Conservation (phyloP, 257 asterid genomes). For the Solanum etuberosum region DNA sequence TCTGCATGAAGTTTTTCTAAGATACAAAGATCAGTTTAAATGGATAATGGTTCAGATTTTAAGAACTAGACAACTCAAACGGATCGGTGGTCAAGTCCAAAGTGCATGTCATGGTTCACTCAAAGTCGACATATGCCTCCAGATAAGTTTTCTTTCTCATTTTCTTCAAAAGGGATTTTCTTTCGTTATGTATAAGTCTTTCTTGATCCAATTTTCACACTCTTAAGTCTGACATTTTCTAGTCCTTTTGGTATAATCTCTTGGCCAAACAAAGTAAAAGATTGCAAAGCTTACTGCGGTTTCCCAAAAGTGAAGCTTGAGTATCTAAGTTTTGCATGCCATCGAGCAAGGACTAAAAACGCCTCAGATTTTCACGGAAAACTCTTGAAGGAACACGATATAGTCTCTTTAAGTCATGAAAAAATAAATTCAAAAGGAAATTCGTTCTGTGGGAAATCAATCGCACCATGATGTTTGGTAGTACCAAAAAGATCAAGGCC, state of each 20-base stretch:
- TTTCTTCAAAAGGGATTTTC: not conserved
- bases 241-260: not conserved
- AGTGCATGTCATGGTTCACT: not conserved
- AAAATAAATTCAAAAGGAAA: not conserved
- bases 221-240: not conserved
- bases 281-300: not conserved
- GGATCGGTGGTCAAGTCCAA: not conserved
- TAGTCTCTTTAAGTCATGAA: no score
- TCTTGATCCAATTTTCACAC: not conserved
- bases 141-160: not conserved
- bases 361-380: not conserved
- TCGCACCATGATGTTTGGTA: not conserved
- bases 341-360: accelerated
- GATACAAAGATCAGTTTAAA: not conserved
- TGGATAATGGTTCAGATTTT: not conserved
- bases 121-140: not conserved
- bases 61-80: not conserved
- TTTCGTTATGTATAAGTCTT: not conserved
- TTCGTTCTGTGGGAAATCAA: not conserved
- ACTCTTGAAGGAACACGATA: no score
- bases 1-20: no score
- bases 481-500: not conserved
- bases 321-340: not conserved
- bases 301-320: not conserved
- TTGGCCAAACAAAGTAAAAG: not conserved